Conservation (phyloP, 1,284 basidiomycete genomes). For the Heterobasidion irregulare region DNA sequence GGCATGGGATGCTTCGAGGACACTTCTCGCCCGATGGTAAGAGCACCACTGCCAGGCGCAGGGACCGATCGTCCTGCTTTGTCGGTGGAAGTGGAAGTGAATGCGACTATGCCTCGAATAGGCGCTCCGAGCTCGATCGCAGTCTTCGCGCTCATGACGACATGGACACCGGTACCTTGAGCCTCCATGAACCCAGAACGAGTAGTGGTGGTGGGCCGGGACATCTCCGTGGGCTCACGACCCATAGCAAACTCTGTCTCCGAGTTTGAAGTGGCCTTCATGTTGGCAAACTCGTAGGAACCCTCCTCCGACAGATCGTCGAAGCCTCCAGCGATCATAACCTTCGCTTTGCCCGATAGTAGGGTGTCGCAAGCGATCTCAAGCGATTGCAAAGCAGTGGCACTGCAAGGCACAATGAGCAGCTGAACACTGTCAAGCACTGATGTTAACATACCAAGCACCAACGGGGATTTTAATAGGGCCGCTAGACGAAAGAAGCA, state of each 20-base stretch:
- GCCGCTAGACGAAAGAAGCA: conserved; percentile 90
- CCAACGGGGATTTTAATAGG: conserved; percentile 99
- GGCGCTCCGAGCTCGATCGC: conserved; percentile 92
- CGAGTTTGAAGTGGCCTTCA: conserved; percentile 98
- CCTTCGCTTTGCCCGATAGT: conserved; percentile 92
- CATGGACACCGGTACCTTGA: conserved; percentile 93
- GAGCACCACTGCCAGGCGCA: conserved; percentile 85
- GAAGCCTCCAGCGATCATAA: conserved; percentile 98
- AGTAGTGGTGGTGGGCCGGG: conserved; percentile 92
- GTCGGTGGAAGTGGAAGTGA: conserved; percentile 95
- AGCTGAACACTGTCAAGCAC: background rate
- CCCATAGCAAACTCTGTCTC: conserved; percentile 98
- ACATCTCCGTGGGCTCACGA: conserved; percentile 98
- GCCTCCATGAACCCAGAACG: conserved; percentile 98
- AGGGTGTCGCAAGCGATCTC: conserved; percentile 98
- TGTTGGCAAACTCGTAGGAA: conserved; percentile 96
- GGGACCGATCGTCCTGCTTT: conserved; percentile 94
- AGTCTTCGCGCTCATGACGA: conserved; percentile 95
- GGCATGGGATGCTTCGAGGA: conserved; percentile 67
- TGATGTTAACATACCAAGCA: conserved; percentile 64
- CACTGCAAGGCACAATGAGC: conserved; percentile 35
- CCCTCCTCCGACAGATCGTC: conserved; percentile 98
- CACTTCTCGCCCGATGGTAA: conserved; percentile 80
- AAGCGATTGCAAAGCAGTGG: conserved; percentile 94
- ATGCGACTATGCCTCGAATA: conserved; percentile 89